Evolutionary conservation across 768 basidiomycete genomes (phyloP).

Genomic region (Tylopilus subfusipes): DNA sequence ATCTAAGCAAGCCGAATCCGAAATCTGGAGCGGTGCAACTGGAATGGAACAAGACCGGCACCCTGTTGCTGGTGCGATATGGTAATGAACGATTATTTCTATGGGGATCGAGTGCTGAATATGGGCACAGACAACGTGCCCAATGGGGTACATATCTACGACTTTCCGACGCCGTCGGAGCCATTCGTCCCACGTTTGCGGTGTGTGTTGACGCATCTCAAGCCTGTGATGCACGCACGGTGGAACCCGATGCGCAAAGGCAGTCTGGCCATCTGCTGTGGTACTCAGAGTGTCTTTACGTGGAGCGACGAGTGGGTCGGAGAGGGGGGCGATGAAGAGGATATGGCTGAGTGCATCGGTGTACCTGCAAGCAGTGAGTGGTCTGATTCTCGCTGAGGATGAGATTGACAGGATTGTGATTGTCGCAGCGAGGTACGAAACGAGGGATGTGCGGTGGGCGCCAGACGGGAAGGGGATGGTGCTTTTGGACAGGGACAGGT

Average conservation of each 20-base stretch:
- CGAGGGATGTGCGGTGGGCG: constrained; percentile 70
- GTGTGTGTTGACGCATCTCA: constrained; percentile 62
- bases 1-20: constrained; percentile 59
- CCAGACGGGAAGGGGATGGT: constrained; percentile 83
- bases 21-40: constrained; percentile 70
- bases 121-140: constrained; percentile 54
- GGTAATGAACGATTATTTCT: constrained; percentile 41
- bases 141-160: constrained; percentile 61
- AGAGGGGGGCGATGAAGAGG: constrained; percentile 55
- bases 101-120: background rate
- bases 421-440: constrained; percentile 62
- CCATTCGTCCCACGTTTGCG: constrained; percentile 59
- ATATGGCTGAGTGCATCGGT: constrained; percentile 88
- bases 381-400: background rate
- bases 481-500: constrained; percentile 70
- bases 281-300: constrained; percentile 60
- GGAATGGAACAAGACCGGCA: constrained; percentile 79
- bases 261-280: constrained; percentile 63
- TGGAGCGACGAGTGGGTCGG: constrained; percentile 84
- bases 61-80: constrained; percentile 66
- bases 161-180: constrained; percentile 61
- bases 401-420: background rate
- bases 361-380: constrained; percentile 74
- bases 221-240: constrained; percentile 58
- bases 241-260: constrained; percentile 89